Evolutionary conservation across 2,329 filamentous ascomycete species (phyloP).

Genomic region (Aspergillus pseudoviridinutans): DNA sequence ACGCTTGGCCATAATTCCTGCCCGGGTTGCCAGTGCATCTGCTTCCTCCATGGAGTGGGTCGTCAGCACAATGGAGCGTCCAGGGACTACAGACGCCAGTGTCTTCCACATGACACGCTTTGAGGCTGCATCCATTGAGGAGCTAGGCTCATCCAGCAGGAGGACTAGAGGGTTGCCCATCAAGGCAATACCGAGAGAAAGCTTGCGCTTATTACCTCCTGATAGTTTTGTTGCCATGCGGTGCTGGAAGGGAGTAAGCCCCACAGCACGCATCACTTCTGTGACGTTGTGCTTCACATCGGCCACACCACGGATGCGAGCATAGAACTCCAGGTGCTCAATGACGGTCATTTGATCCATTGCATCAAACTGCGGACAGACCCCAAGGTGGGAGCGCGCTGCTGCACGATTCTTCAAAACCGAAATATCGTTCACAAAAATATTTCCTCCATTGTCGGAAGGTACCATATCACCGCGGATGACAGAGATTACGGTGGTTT

Average conservation of each 20-base stretch:
- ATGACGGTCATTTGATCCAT: conserved; percentile 87
- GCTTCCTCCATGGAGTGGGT: conserved; percentile 97
- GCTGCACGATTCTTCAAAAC: conserved; percentile 67
- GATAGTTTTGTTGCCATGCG: conserved; percentile 77
- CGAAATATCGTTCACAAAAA: conserved; percentile 74
- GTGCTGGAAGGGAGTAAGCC: conserved; percentile 64
- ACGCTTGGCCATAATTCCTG: conserved; percentile 77
- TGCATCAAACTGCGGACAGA: conserved; percentile 84
- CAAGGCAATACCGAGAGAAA: conserved; percentile 81
- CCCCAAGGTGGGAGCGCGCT: conserved; percentile 76
- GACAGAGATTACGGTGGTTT: conserved; percentile 82
- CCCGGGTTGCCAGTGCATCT: conserved; percentile 76
- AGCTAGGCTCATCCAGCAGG: conserved; percentile 83
- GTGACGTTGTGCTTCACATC: conserved; percentile 73
- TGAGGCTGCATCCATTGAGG: conserved; percentile 82
- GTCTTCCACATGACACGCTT: conserved; percentile 95
- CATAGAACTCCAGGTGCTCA: conserved; percentile 86
- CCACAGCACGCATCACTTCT: conserved; percentile 76
- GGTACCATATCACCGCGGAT: conserved; percentile 86
- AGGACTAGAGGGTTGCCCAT: conserved; percentile 89
- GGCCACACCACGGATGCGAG: conserved; percentile 71
- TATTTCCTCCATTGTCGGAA: conserved; percentile 65
- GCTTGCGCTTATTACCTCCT: conserved; percentile 90
- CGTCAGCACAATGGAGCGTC: conserved; percentile 79
- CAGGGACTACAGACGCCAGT: conserved; percentile 66